Base-by-base conservation (phyloP, 2,329 filamentous ascomycete species). In the Fusarium buxicola region DNA sequence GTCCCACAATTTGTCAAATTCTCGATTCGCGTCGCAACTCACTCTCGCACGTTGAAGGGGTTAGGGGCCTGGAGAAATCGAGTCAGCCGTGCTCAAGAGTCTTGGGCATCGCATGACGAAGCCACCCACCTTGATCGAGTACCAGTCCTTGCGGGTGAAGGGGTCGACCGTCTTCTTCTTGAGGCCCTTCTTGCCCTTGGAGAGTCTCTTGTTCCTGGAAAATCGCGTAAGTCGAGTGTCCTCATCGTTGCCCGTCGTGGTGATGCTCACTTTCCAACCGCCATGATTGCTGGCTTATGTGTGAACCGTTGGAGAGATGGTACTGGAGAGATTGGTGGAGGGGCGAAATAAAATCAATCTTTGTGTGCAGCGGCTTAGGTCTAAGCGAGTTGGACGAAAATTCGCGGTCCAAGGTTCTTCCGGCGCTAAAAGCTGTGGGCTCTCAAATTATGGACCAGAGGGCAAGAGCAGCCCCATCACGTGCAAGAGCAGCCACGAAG, bases 101-200 rank as follows among this genome's bases (percentile, higher is more conserved):
- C 11, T 11, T 21, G 38, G 27, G n/a, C 21, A 11, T 46, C 16
- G 39, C 10, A 8, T 34, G 53, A 31, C 10, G 39, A 50, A 30
- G 50, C 38, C 41, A 70, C 74, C 58, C 67, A 92, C 90, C 89
- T 98, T 98, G 84, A 99, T 89, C 77, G 90, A 92, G 86, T 94
- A 99, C 92, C 96, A 98, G 82, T 98, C 95, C 89, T 99, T 99
- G 81, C 94, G 92, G 77, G 94, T 88, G 87, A 98, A 98, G 77
- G 95, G 94, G 83, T 99, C 95, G 75, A 90, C 85, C 77, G 94
- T 94, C 86, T 94, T 94, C 94, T 99, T 98, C 92, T 98, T 98
- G 81, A 98, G 88, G 83, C 95, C 94, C 90, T 99, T 99, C 92
- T 98, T 99, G 86, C 95, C 95, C 89, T 99, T 99, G 73, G 95